Evolutionary conservation across 805 yeast species (phyloP), one percentile per base, ranked within the genome.

Genomic region (Lipomyces yamanashiensis): DNA sequence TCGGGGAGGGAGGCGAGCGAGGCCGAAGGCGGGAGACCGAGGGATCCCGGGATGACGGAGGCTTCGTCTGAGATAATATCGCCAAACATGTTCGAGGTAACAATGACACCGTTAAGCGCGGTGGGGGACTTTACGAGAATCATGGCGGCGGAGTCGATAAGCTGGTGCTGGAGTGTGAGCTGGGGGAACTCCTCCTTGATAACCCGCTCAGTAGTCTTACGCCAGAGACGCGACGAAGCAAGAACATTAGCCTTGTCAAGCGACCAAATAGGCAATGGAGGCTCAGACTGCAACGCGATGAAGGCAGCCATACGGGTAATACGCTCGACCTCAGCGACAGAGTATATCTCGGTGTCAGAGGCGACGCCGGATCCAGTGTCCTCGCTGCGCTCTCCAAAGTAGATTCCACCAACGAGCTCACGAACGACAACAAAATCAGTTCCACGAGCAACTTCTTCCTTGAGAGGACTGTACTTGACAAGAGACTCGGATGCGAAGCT

Each of bases 101-200:
- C 85, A 56, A 95, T 86, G 57, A 95, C 84, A 78, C 99, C 99
- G 76, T 95, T 95, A 75, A 95, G 84, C 71, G 87, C 87, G 49
- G 92, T 88, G 72, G 99, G 99, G 67, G 84, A 86, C 79, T 95
- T 92, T 72, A 95, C 89, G 71, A 95, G 81, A 74, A 93, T 93
- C 99, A 95, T 95, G 56, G 99, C 98, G 58, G 99, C 99, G 13
- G 98, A 92, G 79, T 95, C 99, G 73, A 95, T 93, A 77, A 95
- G 84, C 81, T 95, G 99, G 79, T 95, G 97, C 76, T 93, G 90
- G 52, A 92, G 82, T 34, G 82, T 84, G 73, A 95, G 81, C 72
- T 87, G 89, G 59, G 99, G 99, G 82, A 95, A 95, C 78, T 95
- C 99, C 66, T 87, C 85, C 66, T 82, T 79, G 70, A 95, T 88